Evolutionary conservation across 441 rosid species (phyloP), one percentile per base, ranked within the genome.

Genomic region (Hypseocharis bilobata): DNA sequence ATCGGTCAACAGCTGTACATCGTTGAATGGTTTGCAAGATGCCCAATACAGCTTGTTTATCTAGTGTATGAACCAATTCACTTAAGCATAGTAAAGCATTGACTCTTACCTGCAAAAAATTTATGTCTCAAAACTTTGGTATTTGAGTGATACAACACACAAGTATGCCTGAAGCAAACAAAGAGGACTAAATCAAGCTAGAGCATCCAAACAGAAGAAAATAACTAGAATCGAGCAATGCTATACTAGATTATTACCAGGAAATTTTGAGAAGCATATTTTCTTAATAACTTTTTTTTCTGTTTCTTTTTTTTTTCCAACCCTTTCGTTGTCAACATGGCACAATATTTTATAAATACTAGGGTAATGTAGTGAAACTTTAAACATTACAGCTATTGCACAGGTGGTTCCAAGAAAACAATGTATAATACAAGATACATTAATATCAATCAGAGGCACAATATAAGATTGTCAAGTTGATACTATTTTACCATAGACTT

Each of bases 1-100:
- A 90, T 30, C 68, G 96, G 70, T 92, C 98, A 72, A 92, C 98
- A 17, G 97, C 88, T 47, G 94, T 92, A 65, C 98, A 92, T 16
- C 96, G 83, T 68, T 87, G 96, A 75, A 92, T 75, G 70, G 97
- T 92, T 79, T 90, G 88, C 79, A 92, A 70, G 65, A 92, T 80
- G 19, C 85, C 94, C 65, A 84, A 74, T 69, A 84, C 85, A 67
- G 86, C 80, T 30, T 76, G 86, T 75, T 85, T 92, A 72, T 90
- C 92, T n/a, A 92, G 96, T 30, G 78, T 77, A 36, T 77, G 85
- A 51, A 88, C 82, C 72, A 92, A 71, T 40, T 92, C 98, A 55
- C 83, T 91, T 34, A 92, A 82, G 87, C 97, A 90, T 52, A 92
- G 83, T 77, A 92, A 79, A 55, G 96, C 96, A 79, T 78, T 87